phyloP scores from a whole-genome alignment of 1,284 basidiomycete genomes.

The Boletellus deceptivus region DNA sequence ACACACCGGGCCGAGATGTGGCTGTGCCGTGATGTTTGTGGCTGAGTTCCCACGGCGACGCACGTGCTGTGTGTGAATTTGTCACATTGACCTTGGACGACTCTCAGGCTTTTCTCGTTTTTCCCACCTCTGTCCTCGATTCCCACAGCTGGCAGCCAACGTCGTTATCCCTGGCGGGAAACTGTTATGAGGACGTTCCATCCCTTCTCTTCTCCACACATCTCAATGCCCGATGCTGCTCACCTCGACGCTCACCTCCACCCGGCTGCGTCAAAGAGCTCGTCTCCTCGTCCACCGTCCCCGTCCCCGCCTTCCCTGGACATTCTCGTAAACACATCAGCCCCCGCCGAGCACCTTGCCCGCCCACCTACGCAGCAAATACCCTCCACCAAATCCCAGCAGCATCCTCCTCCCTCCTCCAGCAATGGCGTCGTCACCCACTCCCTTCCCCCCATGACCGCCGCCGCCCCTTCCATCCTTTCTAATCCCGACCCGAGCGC shows the following conservation, averaged over 20 bases:
- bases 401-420: slow-evolving; percentile 15
- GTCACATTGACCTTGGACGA: slow-evolving; percentile 26
- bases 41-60: slow-evolving; percentile 28
- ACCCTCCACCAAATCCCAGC: slow-evolving; percentile 23
- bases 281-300: slow-evolving; percentile 38
- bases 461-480: slow-evolving; percentile 37
- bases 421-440: slow-evolving; percentile 32
- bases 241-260: slow-evolving; percentile 38
- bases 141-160: slow-evolving; percentile 41
- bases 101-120: slow-evolving; percentile 36
- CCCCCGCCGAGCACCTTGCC: slow-evolving; percentile 25
- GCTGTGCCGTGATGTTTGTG: slow-evolving; percentile 18
- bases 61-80: slow-evolving; percentile 33
- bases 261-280: slow-evolving; percentile 36
- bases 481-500: slow-evolving; percentile 50
- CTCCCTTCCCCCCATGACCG: slow-evolving; percentile 36
- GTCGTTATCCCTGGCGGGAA: slow-evolving; percentile 40
- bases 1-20: slow-evolving; percentile 3
- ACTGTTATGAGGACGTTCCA: slow-evolving; percentile 41
- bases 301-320: slow-evolving; percentile 40
- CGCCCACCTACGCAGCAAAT: slow-evolving; percentile 30
- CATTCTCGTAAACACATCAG: slow-evolving; percentile 41
- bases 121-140: slow-evolving; percentile 38
- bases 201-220: slow-evolving; percentile 42
- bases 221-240: slow-evolving; percentile 44